Evolutionary conservation across 2,329 filamentous ascomycete genomes (phyloP).

Genomic region (Podosphaera fusca): DNA sequence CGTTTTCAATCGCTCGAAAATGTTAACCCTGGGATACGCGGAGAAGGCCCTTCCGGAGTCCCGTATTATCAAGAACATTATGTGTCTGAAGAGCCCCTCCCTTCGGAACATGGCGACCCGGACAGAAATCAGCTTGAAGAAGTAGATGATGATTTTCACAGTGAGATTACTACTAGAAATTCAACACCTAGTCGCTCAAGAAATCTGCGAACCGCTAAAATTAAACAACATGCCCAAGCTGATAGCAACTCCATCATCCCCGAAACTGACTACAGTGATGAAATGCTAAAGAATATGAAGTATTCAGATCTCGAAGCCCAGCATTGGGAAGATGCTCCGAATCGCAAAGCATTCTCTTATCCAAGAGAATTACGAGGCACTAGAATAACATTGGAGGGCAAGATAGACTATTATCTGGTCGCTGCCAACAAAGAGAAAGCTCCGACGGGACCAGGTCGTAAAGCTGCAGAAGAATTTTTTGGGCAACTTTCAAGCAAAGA

Average conservation of each 20-base stretch:
- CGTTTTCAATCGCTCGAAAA: not conserved
- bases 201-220: not conserved
- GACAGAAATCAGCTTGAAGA: not conserved
- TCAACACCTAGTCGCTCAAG: not conserved
- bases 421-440: not conserved
- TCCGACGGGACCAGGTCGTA: not conserved
- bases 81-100: not conserved
- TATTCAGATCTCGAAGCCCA: constrained; percentile 8
- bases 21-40: not conserved
- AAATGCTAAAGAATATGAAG: constrained; percentile 8
- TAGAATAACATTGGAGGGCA: constrained; percentile 5
- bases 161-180: not conserved
- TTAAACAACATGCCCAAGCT: not conserved
- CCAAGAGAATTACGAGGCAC: constrained; percentile 3
- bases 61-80: not conserved
- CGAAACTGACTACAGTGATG: constrained; percentile 6
- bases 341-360: constrained; percentile 1
- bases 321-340: constrained; percentile 6
- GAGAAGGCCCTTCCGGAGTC: not conserved
- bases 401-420: constrained; percentile 5
- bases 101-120: not conserved
- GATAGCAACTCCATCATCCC: not conserved
- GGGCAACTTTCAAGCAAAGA: constrained; percentile 9
- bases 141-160: not conserved
- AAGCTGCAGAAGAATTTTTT: constrained; percentile 7